phyloP scores from a whole-genome alignment of 2,329 filamentous ascomycete species.

The Botrytis paeoniae region DNA sequence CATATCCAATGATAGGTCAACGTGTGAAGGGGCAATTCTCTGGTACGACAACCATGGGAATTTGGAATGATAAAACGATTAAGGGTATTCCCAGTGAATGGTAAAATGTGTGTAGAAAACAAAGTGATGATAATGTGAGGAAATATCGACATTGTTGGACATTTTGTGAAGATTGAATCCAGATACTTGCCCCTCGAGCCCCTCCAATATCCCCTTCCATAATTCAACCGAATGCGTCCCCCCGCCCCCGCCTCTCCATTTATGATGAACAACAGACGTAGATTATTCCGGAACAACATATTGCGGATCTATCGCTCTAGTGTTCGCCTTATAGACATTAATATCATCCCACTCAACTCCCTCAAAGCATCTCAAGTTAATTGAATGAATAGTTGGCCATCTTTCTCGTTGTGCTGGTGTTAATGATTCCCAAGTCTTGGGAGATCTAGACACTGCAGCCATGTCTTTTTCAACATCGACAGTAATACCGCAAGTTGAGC shows the following conservation, averaged over 20 bases:
- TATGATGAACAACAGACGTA: neutral
- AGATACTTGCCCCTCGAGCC: neutral
- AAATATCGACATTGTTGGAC: neutral
- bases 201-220: neutral
- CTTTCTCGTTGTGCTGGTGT: conserved; percentile 8
- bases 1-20: conserved; percentile 4
- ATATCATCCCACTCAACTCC: conserved; percentile 24
- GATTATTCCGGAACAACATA: conserved; percentile 22
- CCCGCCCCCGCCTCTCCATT: neutral
- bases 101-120: rapidly evolving
- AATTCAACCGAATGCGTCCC: neutral
- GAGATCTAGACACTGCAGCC: neutral
- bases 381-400: conserved; percentile 14
- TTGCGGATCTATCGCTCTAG: conserved; percentile 9
- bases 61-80: neutral
- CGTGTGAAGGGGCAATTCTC: neutral
- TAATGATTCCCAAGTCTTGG: neutral
- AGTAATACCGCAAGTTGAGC: conserved; percentile 21
- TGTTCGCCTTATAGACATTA: conserved; percentile 16
- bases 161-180: neutral
- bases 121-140: neutral
- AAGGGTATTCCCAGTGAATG: neutral
- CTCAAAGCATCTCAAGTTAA: conserved; percentile 24
- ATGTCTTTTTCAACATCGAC: conserved; percentile 5
- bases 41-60: neutral